phyloP scores from a whole-genome alignment of 352 stramenopile species.

The Achlya hypogyna region DNA sequence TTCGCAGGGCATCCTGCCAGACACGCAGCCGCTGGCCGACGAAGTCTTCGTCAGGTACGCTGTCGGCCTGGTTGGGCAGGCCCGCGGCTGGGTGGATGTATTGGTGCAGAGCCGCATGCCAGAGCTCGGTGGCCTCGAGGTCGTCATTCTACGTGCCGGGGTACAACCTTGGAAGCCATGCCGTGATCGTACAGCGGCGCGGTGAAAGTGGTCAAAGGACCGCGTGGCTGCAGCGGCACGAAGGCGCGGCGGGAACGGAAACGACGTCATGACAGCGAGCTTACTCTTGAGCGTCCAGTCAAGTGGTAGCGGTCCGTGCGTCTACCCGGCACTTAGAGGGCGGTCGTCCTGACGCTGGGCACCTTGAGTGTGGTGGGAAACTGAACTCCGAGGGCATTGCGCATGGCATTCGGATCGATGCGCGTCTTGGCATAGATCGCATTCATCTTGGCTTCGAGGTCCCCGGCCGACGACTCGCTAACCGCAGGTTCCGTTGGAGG shows the following conservation, averaged over 20 bases:
- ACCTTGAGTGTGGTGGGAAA: not conserved
- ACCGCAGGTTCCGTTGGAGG: not conserved
- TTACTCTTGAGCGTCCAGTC: conserved; percentile 17
- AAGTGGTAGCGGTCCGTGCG: not conserved
- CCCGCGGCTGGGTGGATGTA: conserved; percentile 3
- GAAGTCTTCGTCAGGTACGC: not conserved
- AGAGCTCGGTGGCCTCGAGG: not conserved
- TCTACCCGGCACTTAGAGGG: not conserved
- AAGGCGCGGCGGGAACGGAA: not conserved
- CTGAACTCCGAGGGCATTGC: not conserved
- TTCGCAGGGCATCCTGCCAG: conserved; percentile 9
- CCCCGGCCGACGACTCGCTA: not conserved
- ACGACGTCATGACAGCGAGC: not conserved
- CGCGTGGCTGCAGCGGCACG: too few relatives aligned
- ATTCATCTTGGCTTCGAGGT: not conserved
- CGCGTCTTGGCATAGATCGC: conserved; percentile 9
- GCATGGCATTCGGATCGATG: not conserved
- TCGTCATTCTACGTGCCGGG: not conserved
- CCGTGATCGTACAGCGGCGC: not conserved
- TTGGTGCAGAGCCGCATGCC: conserved; percentile 8
- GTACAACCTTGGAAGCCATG: too few relatives aligned
- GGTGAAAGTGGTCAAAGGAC: not conserved
- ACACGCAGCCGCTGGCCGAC: not conserved
- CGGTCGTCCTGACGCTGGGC: too few relatives aligned
- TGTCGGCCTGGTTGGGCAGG: not conserved